A percentile compares a stretch with the other conserved stretches of the same genome.
These are phyloP conservation scores for Tuber indicum DNA, from an alignment of 495 filamentous ascomycete species.

Conservation along the genomic window DNA sequence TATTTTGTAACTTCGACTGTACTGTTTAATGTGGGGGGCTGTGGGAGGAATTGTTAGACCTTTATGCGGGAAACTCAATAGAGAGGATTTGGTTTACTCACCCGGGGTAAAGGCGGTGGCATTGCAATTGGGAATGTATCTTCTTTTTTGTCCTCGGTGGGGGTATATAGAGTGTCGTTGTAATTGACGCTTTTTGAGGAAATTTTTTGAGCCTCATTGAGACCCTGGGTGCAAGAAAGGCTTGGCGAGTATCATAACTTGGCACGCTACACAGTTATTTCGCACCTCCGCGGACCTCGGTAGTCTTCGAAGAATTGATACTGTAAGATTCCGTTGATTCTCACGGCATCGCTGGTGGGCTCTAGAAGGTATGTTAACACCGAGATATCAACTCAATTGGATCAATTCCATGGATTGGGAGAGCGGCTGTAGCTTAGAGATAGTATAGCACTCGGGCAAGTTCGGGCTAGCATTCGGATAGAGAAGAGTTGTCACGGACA, in stretches of 20 bases:
- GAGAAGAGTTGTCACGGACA: not conserved
- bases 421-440: not conserved
- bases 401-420: not conserved
- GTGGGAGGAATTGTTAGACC: not conserved
- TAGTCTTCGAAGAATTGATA: not conserved
- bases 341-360: not conserved
- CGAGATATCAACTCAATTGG: not conserved
- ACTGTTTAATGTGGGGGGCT: constrained; percentile 17
- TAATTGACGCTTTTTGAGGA: not conserved
- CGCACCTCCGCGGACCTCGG: no score
- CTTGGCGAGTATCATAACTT: not conserved
- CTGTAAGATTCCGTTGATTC: not conserved
- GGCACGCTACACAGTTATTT: not conserved
- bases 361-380: not conserved
- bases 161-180: not conserved
- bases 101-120: not conserved
- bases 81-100: not conserved
- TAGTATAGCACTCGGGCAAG: not conserved
- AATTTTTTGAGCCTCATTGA: not conserved
- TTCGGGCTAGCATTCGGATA: not conserved
- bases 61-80: not conserved
- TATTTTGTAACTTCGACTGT: constrained; percentile 28
- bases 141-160: not conserved
- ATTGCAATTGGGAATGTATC: not conserved
- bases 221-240: not conserved